Base-by-base conservation (phyloP, 129 eudicot species). In the Centrapalus pauciflorus region DNA sequence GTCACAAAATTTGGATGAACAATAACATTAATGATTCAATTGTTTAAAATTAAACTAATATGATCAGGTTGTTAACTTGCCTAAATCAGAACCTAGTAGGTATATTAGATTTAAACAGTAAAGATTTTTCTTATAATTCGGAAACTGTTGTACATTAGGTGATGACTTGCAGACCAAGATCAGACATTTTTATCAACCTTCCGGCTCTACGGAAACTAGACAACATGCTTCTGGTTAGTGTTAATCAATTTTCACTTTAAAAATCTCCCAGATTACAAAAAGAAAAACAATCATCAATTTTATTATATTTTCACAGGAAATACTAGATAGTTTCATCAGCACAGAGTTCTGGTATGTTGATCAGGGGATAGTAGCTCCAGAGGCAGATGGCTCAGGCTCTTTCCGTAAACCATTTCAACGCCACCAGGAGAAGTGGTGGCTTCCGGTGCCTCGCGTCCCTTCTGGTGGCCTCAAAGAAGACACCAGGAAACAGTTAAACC, bases 391-490 rank as follows among this genome's bases (percentile, higher is more conserved):
- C 1, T 85, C 98, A 50, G 79, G 79, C 64, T 85, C 96, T n/a
- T 83, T 83, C 57, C 94, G 84, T 25, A 88, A 88, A 77, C 71
- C 80, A 7, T 70, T 78, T 37, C 95, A 88, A 74, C 82, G 95
- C 37, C 96, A 92, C 65, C 90, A 88, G 63, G 98, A 88, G 33
- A 92, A 88, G 55, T 92, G 98, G 98, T 92, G 98, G 98, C 83
- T 92, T 46, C 98, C 98, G 16, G 96, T 92, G 29, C 98, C 98
- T 32, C 87, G 96, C 41, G 98, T 93, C 37, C 96, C 96, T 21
- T 30, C 88, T 0, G 87, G 84, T 2, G 98, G 98, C 55, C 89
- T 93, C 19, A 84, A 74, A 27, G 98, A 88, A 45, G 81, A 64
- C 13, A 75, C 79, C 41, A 55, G 96, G 51, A 93, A 82, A 77